Evolutionary conservation across 768 basidiomycete genomes (phyloP), one percentile per base, ranked within the genome.

Genomic region (Naganishia friedmannii): DNA sequence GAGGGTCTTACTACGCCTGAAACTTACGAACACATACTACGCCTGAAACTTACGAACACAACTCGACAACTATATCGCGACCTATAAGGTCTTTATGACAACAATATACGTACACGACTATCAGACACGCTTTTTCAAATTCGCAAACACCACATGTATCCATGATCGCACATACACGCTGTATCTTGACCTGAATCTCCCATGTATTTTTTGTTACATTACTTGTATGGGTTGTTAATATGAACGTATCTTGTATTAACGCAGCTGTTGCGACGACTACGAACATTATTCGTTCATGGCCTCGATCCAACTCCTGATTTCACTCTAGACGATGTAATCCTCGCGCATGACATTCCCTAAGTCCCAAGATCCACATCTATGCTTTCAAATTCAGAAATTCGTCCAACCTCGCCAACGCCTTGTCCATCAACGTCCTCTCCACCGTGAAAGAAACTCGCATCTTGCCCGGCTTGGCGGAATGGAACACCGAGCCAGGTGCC

Each of bases 401-500:
- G 26, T 63, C 60, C 12, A 63, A 21, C 23, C 60, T 63, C 2
- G 9, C 39, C 5, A 63, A 28, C 8, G n/a, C 60, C 60, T 63
- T 46, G 60, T 63, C 42, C 60, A 63, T 63, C 60, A 63, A 10
- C 26, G 28, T 42, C 15, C 60, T 46, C 23, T 31, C 23, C 21
- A 69, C 68, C 39, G 68, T 58, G 21, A 69, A 63, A 1, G 68
- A 48, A 0, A 69, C 51, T 31, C 68, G 55, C 42, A 69, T 58
- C 57, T 48, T 58, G 0, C 68, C 68, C 10, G 68, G 68, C 13
- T 48, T 69, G 29, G n/a, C 26, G 45, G 45, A 53, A 53, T 69
- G 68, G 26, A 58, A 69, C 8, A 58, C 68, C 26, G 68, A 69
- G 26, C 68, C 68, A 12, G 68, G 68, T 9, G 68, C 68, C 68